Conservation (phyloP, 768 basidiomycete genomes). For the Amanita molliuscula region DNA sequence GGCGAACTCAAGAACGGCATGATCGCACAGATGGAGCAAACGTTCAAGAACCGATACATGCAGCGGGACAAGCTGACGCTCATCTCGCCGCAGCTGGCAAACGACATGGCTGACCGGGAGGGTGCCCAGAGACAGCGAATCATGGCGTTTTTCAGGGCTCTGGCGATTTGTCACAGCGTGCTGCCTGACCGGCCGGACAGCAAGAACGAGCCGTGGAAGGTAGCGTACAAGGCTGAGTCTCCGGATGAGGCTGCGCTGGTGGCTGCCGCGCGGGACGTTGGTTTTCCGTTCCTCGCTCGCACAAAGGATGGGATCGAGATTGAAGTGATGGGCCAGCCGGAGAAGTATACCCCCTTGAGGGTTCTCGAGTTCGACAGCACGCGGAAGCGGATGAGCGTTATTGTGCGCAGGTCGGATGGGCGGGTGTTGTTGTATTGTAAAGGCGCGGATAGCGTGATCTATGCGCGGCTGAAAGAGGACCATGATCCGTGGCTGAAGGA, state of each 20-base stretch:
- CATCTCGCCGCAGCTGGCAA: conserved; percentile 76
- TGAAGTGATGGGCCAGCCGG: conserved; percentile 83
- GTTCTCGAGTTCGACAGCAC: conserved; percentile 91
- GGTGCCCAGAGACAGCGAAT: conserved; percentile 55
- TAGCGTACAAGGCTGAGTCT: conserved; percentile 94
- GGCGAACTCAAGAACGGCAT: conserved; percentile 61
- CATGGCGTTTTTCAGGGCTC: conserved; percentile 84
- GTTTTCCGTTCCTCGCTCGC: conserved; percentile 82
- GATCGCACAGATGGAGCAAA: conserved; percentile 60
- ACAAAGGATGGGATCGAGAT: conserved; percentile 73
- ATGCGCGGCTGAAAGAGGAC: conserved; percentile 68
- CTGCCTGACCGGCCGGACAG: conserved; percentile 70
- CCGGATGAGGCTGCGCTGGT: conserved; percentile 96
- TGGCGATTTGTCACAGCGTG: conserved; percentile 91
- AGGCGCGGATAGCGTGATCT: conserved; percentile 96
- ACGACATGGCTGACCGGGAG: conserved; percentile 57
- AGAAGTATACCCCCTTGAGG: conserved; percentile 71
- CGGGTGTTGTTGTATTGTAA: conserved; percentile 83
- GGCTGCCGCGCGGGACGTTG: conserved; percentile 82
- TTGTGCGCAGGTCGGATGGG: conserved; percentile 80
- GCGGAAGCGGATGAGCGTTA: conserved; percentile 91
- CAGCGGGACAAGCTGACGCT: conserved; percentile 79
- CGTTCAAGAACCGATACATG: conserved; percentile 84
- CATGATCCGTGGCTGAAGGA: conserved; percentile 70
- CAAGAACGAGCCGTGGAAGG: conserved; percentile 41